These are phyloP conservation scores for Fusarium nematophilum DNA, from an alignment of 2,329 filamentous ascomycete species.

Conservation along the genomic window DNA sequence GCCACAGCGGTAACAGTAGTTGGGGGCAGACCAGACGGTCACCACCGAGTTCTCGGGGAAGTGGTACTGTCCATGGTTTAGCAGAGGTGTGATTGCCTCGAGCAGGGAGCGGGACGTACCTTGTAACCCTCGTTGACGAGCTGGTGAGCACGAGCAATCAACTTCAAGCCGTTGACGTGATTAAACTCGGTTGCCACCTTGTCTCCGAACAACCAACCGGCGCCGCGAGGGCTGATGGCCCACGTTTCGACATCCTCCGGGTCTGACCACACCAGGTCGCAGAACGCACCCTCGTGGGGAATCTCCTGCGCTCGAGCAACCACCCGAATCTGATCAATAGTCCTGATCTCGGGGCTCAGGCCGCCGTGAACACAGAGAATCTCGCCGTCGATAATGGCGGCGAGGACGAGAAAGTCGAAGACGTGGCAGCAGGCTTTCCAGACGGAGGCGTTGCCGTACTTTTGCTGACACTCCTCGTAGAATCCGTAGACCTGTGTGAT, in stretches of 20 bases:
- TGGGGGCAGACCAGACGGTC: constrained; percentile 98
- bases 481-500: constrained; percentile 99
- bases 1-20: constrained; percentile 94
- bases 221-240: constrained; percentile 91
- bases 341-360: constrained; percentile 89
- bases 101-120: constrained; percentile 58
- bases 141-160: constrained; percentile 97
- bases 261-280: constrained; percentile 97
- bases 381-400: constrained; percentile 97
- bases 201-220: constrained; percentile 97
- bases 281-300: constrained; percentile 98
- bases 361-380: constrained; percentile 98
- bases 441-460: constrained; percentile 99
- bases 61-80: constrained; percentile 74
- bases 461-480: constrained; percentile 97
- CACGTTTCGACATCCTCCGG: constrained; percentile 98
- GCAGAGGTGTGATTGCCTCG: constrained; percentile 7
- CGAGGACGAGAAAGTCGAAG: constrained; percentile 96
- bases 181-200: constrained; percentile 98
- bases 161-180: constrained; percentile 94
- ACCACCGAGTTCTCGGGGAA: constrained; percentile 96
- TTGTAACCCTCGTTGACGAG: constrained; percentile 99
- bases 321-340: constrained; percentile 98
- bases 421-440: constrained; percentile 99
- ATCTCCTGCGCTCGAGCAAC: constrained; percentile 98